phyloP scores from a whole-genome alignment of 108 stramenopile species.

The Cyclotella baltica region DNA sequence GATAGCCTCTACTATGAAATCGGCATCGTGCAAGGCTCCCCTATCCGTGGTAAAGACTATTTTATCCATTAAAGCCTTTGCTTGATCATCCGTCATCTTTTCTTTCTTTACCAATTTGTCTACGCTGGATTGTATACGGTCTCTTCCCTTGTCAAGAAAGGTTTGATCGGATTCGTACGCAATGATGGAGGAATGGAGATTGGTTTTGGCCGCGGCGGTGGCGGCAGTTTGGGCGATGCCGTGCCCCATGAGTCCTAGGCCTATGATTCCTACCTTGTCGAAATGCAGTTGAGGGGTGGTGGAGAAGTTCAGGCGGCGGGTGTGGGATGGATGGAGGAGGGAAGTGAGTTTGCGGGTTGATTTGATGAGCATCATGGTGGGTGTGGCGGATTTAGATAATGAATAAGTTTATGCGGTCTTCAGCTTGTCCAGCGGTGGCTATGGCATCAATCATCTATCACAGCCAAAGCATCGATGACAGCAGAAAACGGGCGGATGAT shows the following conservation, averaged over 20 bases:
- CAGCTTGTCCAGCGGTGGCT: no score
- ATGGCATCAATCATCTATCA: no score
- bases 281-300: constrained; percentile 38
- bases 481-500: no score
- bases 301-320: neutral
- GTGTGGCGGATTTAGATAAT: no score
- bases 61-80: constrained; percentile 59
- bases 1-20: constrained; percentile 96
- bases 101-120: constrained; percentile 85
- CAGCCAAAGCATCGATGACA: no score
- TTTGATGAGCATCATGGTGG: no score
- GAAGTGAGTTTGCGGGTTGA: neutral
- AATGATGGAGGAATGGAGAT: constrained; percentile 82
- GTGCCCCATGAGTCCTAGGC: constrained; percentile 99
- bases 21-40: constrained; percentile 73
- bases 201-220: constrained; percentile 70
- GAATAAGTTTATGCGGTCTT: no score
- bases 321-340: neutral
- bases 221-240: constrained; percentile 90
- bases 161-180: constrained; percentile 81
- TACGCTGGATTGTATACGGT: constrained; percentile 74
- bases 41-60: constrained; percentile 90
- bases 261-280: constrained; percentile 92
- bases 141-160: constrained; percentile 78
- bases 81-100: constrained; percentile 69